Evolutionary conservation across 305 asterid species (phyloP).

Genomic region (Fraxinus velutina): DNA sequence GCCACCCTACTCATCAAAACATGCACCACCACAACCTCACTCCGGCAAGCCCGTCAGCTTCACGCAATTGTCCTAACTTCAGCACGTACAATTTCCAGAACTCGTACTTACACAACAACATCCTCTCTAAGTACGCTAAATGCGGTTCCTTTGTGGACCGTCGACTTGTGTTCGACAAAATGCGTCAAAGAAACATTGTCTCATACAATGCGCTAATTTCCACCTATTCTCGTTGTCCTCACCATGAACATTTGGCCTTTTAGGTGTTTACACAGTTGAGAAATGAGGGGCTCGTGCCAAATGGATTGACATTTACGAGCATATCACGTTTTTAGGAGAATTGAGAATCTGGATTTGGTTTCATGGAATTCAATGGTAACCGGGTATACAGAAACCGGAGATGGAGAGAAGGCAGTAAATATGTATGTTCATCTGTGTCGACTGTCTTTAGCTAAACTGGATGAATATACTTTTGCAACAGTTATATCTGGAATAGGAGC

Average conservation of each 20-base stretch:
- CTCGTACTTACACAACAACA: constrained; percentile 58
- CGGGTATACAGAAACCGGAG: constrained; percentile 62
- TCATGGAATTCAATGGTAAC: constrained; percentile 86
- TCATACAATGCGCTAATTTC: constrained; percentile 71
- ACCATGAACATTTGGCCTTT: constrained; percentile 36
- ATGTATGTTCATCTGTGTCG: constrained; percentile 43
- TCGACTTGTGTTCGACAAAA: constrained; percentile 66
- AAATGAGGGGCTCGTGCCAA: constrained; percentile 41
- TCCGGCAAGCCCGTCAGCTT: constrained; percentile 60
- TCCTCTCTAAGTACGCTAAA: constrained; percentile 66
- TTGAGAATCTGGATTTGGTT: constrained; percentile 59
- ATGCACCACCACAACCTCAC: constrained; percentile 54
- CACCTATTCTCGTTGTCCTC: constrained; percentile 50
- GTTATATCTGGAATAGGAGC: constrained; percentile 44
- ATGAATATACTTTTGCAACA: constrained; percentile 70
- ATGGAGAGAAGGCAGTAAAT: constrained; percentile 51
- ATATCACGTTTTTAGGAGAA: constrained; percentile 39
- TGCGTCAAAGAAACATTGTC: constrained; percentile 63
- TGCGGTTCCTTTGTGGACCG: constrained; percentile 54
- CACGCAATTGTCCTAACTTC: constrained; percentile 67
- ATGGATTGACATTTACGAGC: constrained; percentile 56
- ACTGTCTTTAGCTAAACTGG: constrained; percentile 37
- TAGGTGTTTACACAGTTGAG: constrained; percentile 37
- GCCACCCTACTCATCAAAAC: constrained; percentile 42
- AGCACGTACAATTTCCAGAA: constrained; percentile 17